Evolutionary conservation across 176 grass and related monocot species (phyloP), one percentile per base, ranked within the genome.

Genomic region (Oryza glaberrima): DNA sequence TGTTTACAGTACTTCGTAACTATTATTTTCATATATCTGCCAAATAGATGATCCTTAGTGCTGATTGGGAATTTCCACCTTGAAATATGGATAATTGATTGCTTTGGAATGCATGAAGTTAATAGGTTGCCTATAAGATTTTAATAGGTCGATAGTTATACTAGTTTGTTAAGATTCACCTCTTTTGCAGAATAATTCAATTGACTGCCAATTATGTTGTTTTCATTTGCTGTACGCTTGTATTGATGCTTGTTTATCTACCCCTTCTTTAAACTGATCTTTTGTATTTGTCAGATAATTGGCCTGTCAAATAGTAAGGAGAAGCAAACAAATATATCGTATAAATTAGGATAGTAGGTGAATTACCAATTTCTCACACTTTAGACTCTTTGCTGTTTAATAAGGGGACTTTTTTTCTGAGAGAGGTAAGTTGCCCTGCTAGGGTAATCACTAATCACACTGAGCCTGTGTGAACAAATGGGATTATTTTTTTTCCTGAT

Each of bases 81-180:
- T 77, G 34, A 76, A 73, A 71, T 65, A 73, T 60, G n/a, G 45
- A 9, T 2, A 66, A 56, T 80, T 58, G 25, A 49, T 44, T 79
- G 49, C 30, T 65, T 76, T 16, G 70, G 70, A 17, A 73, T 48
- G 46, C 65, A 76, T 77, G 44, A 67, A 54, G 23, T 60, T 84
- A 70, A 77, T 77, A 48, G 40, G 45, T 25, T 22, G 80, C 0
- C 49, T 3, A 77, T 65, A 20, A 56, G 15, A 35, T 84, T 81
- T 14, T 10, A 40, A n/a, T 49, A 72, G 56, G 25, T 71, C 47
- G 7, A 19, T 30, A 14, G 35, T 35, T 72, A 32, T 84, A 67
- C 23, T 78, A 60, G 15, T 23, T n/a, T 70, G 26, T 10, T 67
- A 64, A 80, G 45, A 36, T 47, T 16, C 69, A 58, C 26, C 19